Evolutionary conservation across 208 protist genomes (phyloP).

Genomic region (Porcisia hertigi): DNA sequence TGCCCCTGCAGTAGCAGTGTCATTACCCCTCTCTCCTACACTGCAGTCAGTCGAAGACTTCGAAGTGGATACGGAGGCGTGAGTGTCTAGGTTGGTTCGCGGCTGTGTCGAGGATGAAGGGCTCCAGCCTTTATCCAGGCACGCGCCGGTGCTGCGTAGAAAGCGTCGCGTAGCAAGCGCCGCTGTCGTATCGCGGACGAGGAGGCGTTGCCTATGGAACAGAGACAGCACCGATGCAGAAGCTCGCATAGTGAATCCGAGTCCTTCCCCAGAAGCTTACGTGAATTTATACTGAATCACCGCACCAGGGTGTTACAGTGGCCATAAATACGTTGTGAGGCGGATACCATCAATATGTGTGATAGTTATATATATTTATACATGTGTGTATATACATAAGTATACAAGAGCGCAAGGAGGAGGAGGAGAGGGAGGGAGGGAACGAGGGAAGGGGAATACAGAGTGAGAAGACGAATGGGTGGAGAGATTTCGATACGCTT

Average conservation of each 20-base stretch:
- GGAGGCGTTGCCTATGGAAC: not conserved
- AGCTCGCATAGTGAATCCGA: not conserved
- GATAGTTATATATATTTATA: too few relatives aligned
- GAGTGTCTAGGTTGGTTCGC: not conserved
- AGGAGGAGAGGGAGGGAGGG: too few relatives aligned
- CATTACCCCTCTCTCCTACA: not conserved
- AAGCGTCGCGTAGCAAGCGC: not conserved
- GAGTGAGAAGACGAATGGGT: too few relatives aligned
- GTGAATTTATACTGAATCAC: not conserved
- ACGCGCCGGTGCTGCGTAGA: not conserved
- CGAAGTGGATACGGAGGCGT: not conserved
- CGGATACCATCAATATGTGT: too few relatives aligned
- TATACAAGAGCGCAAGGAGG: too few relatives aligned
- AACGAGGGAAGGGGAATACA: too few relatives aligned
- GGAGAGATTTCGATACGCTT: too few relatives aligned
- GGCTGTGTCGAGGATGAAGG: not conserved
- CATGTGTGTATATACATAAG: too few relatives aligned
- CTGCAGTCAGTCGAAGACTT: not conserved
- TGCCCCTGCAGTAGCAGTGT: constrained; percentile 17
- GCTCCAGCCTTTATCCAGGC: not conserved
- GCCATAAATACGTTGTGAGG: too few relatives aligned
- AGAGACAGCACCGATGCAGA: not conserved
- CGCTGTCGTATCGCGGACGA: not conserved
- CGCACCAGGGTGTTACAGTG: not conserved
- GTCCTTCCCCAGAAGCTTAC: not conserved